Base-by-base conservation (phyloP, 768 basidiomycete species). In the Boletus subparvulus region DNA sequence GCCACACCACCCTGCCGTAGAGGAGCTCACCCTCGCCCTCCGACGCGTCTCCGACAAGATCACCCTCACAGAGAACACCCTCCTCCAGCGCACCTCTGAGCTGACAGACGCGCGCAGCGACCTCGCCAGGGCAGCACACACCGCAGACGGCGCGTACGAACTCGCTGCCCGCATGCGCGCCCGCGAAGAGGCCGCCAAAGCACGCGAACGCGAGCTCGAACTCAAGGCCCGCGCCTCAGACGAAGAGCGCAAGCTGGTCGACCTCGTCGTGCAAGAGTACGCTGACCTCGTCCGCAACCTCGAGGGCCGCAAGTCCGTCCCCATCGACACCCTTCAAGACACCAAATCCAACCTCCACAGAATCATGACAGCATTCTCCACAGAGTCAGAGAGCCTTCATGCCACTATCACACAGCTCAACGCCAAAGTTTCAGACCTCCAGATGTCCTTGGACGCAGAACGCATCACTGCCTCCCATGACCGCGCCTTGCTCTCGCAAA, bases 11-110 rank as follows among this genome's bases (percentile, higher is more conserved):
- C 73, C 75, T 7, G 72, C 76, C 30, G 61, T 71, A 7, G 59
- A 77, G 16, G 76, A 92, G 55, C 78, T 92, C 50, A 84, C 87
- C 0, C 78, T 92, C 10, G 83, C 87, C 0, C 78, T 90, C 28
- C 80, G 89, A 8, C 81, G 80, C 21, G 75, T 89, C 33, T 86
- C 83, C 4, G 84, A 89, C 65, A 86, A 91, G 68, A 79, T 91
- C 19, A 75, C 79, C 0, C 65, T 80, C 11, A 83, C 86, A 0
- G 90, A 92, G 66, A 70, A 78, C 12, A 66, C 80, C 10, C 75
- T 90, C 1, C 67, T 78, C 14, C 66, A 74, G 2, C 80, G 80
- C 24, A 84, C 80, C 0, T 75, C 70, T 0, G 78, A 84, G n/a
- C 72, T 86, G 1, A 68, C 75, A 0, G 63, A 75, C 30, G 68